Evolutionary conservation across 305 asterid species (phyloP), one percentile per base, ranked within the genome.

Genomic region (Solanum hybrid): DNA sequence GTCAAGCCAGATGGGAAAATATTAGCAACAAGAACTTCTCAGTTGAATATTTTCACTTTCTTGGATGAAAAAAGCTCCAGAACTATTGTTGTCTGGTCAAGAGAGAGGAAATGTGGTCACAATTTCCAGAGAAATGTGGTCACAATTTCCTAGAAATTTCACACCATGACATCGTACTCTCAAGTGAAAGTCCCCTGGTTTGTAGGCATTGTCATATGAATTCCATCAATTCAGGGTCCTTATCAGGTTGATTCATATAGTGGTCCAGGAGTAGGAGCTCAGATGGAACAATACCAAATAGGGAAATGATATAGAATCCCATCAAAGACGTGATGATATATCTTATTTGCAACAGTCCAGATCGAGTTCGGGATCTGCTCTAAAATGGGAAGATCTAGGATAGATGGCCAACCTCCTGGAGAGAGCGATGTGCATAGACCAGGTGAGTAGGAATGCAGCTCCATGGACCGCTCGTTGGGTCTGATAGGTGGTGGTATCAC

Each of bases 11-110:
- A 96, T 93, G 98, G 98, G 91, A 95, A 92, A 85, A 89, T 89
- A 93, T 79, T 96, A 92, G 98, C 98, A 80, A 92, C 98, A 86
- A 98, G 98, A 7, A 94, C 96, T 10, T 95, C 95, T 91, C 96
- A 95, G 89, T 77, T 97, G 92, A 97, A 95, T 94, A 93, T 97
- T 88, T 92, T 96, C 94, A 94, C 92, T 90, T 93, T 92, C 77
- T 83, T 93, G 68, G 95, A 93, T 88, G 95, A 93, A 95, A 95
- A 94, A 96, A 94, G 92, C 87, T 97, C 89, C 98, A 96, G 90
- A 97, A 93, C 57, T 0, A 41, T 41, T 12, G 17, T 13, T 41
- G 2, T 41, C 17, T 4, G 4, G 17, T 41, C 57, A 41, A 57
- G 10, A 20, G 10, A 61, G 10, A 61, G 11, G 24, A 20, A 20